These are phyloP conservation scores for Colletotrichum liriopes DNA, from an alignment of 2,329 filamentous ascomycete genomes.

Conservation along the genomic window DNA sequence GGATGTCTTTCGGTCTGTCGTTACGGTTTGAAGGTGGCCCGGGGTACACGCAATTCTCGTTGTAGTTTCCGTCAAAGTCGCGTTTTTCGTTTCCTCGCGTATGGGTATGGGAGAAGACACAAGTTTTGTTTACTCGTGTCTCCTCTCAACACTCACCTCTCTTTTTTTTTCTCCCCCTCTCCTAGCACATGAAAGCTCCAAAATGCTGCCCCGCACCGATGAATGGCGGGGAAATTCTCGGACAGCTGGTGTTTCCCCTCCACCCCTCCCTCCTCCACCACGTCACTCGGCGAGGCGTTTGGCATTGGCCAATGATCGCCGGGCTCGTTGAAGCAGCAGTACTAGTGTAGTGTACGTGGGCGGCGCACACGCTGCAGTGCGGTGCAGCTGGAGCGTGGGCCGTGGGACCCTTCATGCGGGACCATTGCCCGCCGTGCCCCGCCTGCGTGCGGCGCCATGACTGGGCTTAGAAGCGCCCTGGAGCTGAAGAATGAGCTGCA, in stretches of 20 bases:
- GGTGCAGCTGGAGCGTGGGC: background rate
- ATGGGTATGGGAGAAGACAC: background rate
- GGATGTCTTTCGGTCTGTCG: conserved; percentile 3
- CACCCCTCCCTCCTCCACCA: conserved; percentile 24
- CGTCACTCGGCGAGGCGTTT: conserved; percentile 13
- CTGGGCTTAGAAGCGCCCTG: background rate
- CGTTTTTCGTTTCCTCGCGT: background rate
- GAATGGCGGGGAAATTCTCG: conserved; percentile 33
- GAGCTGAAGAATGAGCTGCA: too few species aligned
- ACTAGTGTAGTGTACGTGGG: background rate
- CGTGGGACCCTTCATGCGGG: conserved; percentile 12
- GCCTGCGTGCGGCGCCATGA: conserved; percentile 17
- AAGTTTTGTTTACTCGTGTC: background rate
- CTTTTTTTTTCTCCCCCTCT: background rate
- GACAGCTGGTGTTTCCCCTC: conserved; percentile 11
- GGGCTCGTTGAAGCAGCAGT: conserved; percentile 8
- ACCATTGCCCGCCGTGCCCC: conserved; percentile 2
- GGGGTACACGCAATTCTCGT: background rate
- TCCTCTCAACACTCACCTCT: background rate
- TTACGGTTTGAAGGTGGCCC: background rate
- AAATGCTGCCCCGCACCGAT: conserved; percentile 34
- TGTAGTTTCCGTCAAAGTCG: background rate
- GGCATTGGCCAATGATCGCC: conserved; percentile 35
- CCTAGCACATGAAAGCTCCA: conserved; percentile 18
- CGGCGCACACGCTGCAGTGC: background rate